A percentile compares a stretch with the other conserved stretches of the same genome.
Evolutionary conservation across 495 filamentous ascomycete genomes (phyloP).

Genomic region (Parathielavia hyrcaniae): DNA sequence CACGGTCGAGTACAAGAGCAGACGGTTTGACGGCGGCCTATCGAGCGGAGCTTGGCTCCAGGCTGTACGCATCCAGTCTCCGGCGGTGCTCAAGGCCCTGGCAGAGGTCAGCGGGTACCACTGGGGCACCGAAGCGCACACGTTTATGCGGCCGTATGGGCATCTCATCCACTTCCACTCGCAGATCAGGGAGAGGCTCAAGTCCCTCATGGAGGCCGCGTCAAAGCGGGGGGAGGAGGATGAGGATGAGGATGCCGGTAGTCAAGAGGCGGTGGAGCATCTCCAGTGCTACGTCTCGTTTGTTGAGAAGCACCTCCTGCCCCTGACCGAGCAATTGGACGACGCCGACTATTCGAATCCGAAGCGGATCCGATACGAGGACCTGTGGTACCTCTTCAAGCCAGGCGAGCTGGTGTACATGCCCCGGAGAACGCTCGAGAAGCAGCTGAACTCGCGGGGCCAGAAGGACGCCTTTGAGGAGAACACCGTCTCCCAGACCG

Average conservation of each 20-base stretch:
- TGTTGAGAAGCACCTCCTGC: neutral
- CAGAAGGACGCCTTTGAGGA: neutral
- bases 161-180: neutral
- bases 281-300: constrained; percentile 1
- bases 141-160: constrained; percentile 1
- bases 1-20: neutral
- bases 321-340: neutral
- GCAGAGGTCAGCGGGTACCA: neutral
- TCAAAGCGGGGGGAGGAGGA: neutral
- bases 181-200: neutral
- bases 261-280: neutral
- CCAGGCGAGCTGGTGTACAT: neutral
- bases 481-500: neutral
- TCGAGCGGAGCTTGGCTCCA: neutral
- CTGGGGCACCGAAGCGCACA: neutral
- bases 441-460: neutral
- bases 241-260: neutral
- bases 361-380: neutral
- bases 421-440: neutral
- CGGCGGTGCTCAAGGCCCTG: neutral
- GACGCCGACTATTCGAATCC: neutral
- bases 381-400: neutral
- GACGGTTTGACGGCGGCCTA: neutral
- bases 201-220: neutral
- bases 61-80: neutral